phyloP scores from a whole-genome alignment of 306 rosid species.

The Pterocarpus santalinus region DNA sequence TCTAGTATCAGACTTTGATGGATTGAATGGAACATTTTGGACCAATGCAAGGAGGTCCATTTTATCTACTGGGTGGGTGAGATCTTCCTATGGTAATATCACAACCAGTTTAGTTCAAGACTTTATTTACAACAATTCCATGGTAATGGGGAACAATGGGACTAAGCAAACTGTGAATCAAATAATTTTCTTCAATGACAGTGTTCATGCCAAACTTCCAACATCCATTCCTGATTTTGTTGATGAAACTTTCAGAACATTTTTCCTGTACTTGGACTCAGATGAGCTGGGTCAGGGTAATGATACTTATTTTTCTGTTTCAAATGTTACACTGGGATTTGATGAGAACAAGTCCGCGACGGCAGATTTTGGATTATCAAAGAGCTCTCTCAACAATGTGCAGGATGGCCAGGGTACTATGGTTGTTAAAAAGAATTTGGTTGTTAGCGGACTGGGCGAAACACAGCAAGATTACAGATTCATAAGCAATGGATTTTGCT shows the following conservation, averaged over 20 bases:
- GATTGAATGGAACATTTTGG: constrained; percentile 73
- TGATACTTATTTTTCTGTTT: constrained; percentile 42
- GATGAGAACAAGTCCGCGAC: constrained; percentile 51
- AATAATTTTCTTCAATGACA: constrained; percentile 57
- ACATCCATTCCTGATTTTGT: constrained; percentile 45
- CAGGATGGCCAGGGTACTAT: constrained; percentile 77
- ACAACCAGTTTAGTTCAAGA: constrained; percentile 68
- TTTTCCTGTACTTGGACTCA: constrained; percentile 59
- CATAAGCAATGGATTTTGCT: constrained; percentile 57
- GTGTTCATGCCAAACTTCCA: constrained; percentile 50
- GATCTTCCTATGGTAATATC: constrained; percentile 77
- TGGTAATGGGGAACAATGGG: constrained; percentile 68
- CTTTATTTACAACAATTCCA: constrained; percentile 59
- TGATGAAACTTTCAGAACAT: constrained; percentile 52
- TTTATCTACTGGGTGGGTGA: constrained; percentile 75
- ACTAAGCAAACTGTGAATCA: constrained; percentile 69
- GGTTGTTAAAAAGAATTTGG: constrained; percentile 62
- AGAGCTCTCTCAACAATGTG: constrained; percentile 67
- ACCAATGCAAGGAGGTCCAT: constrained; percentile 66
- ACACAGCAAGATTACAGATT: constrained; percentile 77
- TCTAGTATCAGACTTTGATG: constrained; percentile 58
- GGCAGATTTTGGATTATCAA: constrained; percentile 46
- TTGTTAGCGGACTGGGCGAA: constrained; percentile 67
- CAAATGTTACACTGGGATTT: constrained; percentile 71
- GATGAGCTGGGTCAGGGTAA: constrained; percentile 49